Evolutionary conservation across 345 rosid species (phyloP).

Genomic region (Angophora floribunda): DNA sequence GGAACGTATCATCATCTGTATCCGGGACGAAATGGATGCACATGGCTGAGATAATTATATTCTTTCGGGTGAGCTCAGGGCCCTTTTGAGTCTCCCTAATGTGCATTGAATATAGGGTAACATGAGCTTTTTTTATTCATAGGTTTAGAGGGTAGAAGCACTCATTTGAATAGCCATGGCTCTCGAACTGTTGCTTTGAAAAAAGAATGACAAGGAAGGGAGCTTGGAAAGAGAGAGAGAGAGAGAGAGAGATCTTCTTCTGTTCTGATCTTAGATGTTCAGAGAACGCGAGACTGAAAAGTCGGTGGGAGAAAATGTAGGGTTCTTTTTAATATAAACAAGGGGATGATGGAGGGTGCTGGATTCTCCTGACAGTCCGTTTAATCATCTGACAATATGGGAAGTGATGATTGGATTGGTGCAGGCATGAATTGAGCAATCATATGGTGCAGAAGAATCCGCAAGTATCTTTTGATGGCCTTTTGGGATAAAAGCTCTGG

Average conservation of each 20-base stretch:
- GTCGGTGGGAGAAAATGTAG: background rate
- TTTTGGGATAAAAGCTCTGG: background rate
- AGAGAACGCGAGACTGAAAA: background rate
- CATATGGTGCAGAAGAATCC: background rate
- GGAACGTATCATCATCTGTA: constrained; percentile 21
- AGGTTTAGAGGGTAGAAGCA: background rate
- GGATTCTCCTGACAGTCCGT: background rate
- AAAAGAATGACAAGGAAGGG: background rate
- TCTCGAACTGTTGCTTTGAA: background rate
- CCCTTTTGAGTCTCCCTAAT: background rate
- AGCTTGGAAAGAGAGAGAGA: background rate
- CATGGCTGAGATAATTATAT: constrained; percentile 43
- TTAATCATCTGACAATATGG: background rate
- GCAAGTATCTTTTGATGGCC: background rate
- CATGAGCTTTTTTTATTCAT: constrained; percentile 1
- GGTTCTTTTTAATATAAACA: background rate
- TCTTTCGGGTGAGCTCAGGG: constrained; percentile 3
- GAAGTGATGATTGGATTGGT: background rate
- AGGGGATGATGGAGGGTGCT: constrained; percentile 1
- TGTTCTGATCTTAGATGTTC: background rate
- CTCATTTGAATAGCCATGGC: background rate
- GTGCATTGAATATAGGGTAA: constrained; percentile 13
- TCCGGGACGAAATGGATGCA: constrained; percentile 22
- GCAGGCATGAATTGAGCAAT: background rate
- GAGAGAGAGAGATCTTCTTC: background rate